Base-by-base conservation (phyloP, 305 asterid genomes). In the Fraxinus dipetala region DNA sequence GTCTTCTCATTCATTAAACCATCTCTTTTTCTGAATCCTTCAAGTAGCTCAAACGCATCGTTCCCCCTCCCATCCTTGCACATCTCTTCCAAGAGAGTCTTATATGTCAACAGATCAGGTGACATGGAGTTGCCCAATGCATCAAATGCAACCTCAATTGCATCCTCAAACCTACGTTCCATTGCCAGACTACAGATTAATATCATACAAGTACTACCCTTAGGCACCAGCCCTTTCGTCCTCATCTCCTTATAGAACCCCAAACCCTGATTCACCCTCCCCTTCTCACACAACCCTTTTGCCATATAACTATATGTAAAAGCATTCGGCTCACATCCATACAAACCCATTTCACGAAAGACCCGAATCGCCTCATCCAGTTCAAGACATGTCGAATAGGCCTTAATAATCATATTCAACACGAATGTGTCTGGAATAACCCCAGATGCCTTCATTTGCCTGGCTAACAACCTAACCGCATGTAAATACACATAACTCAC, bases 301-400 rank as follows among this genome's bases (percentile, higher is more conserved):
- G 82, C 84, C 74, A 94, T 75, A 87, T 95, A 95, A 79, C 97
- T 90, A 77, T 91, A 95, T 0, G 98, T 94, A 81, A 88, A 94
- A 0, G 86, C 83, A 83, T 94, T 90, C 0, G 99, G 97, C 89
- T 93, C 97, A 61, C 99, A 95, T 0, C 91, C 91, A 83, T 95
- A 95, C 89, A 95, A 86, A n/a, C 98, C 97, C 99, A 95, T 95
- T 79, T 94, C 99, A 0, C 94, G 94, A 43, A 88, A 94, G 36
- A 94, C 92, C 38, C 97, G 83, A 76, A 91, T 81, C 0, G 98
- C 97, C 43, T 94, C 99, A 36, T 94, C 99, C 51, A 93, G 87
- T 78, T 92, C 95, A 2, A 87, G 95, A 78, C 96, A 91, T 72
- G 90, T 93, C 0, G 97, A 91, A 78, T 87, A 93, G 20, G 99